phyloP scores from a whole-genome alignment of 2,329 filamentous ascomycete genomes.

The Sporothrix brunneoviolacea region DNA sequence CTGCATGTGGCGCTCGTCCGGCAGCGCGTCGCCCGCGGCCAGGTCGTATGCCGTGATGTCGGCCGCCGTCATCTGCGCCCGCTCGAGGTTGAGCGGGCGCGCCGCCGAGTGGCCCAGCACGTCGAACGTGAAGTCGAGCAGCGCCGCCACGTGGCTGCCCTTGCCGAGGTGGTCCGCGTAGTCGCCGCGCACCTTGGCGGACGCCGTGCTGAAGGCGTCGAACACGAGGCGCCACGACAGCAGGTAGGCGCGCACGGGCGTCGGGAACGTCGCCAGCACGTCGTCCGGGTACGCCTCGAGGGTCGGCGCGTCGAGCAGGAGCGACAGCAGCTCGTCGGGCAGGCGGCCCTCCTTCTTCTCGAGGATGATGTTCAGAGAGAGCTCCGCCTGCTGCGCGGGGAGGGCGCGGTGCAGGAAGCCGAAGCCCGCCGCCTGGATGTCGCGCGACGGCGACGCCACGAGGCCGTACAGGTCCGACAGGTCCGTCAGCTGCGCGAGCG shows the following conservation, averaged over 20 bases:
- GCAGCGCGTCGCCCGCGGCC: constrained; percentile 47
- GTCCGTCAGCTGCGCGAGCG: constrained; percentile 55
- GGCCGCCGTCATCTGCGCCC: constrained; percentile 46
- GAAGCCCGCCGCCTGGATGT: constrained; percentile 76
- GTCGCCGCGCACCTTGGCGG: constrained; percentile 73
- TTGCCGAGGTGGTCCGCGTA: constrained; percentile 76
- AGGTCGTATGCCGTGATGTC: constrained; percentile 52
- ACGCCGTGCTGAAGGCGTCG: constrained; percentile 71
- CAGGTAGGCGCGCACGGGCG: constrained; percentile 69
- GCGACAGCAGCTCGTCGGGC: constrained; percentile 76
- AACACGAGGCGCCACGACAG: constrained; percentile 87
- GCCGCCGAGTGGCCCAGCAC: constrained; percentile 73
- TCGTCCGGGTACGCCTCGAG: constrained; percentile 61
- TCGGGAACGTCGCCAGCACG: constrained; percentile 61
- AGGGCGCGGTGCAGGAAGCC: constrained; percentile 73
- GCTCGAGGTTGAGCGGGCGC: constrained; percentile 66
- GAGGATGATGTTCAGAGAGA: constrained; percentile 69
- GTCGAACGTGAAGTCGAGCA: constrained; percentile 77
- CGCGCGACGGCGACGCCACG: constrained; percentile 65
- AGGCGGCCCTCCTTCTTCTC: constrained; percentile 66
- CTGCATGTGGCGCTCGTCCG: constrained; percentile 64
- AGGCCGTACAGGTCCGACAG: constrained; percentile 66
- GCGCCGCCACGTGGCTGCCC: constrained; percentile 57
- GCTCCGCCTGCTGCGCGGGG: constrained; percentile 68
- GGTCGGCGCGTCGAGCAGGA: constrained; percentile 72